These are phyloP conservation scores for Cornus kousa DNA, from an alignment of 148 eudicot genomes.

Conservation along the genomic window DNA sequence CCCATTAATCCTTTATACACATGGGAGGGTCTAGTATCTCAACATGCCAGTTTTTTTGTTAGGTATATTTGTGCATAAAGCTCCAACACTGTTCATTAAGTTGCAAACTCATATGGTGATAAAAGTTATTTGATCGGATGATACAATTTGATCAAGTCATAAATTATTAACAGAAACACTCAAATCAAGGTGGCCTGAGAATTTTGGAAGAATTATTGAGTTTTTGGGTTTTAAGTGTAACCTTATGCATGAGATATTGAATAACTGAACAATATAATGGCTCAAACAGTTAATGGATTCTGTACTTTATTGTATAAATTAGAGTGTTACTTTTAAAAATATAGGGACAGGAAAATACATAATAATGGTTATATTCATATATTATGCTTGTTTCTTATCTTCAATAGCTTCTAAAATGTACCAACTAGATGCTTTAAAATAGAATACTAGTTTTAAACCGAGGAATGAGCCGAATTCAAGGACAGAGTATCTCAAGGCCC, in stretches of 20 bases:
- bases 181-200: not conserved
- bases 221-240: not conserved
- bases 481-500: too few relatives aligned
- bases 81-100: not conserved
- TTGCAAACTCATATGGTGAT: not conserved
- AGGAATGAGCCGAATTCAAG: too few relatives aligned
- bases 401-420: not conserved
- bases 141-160: slow-evolving; percentile 1
- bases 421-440: too few relatives aligned
- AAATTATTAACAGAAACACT: not conserved
- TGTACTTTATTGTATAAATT: too few relatives aligned
- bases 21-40: not conserved
- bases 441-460: too few relatives aligned
- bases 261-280: not conserved
- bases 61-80: not conserved
- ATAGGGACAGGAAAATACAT: not conserved
- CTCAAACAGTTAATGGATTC: not conserved
- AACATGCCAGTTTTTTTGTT: not conserved
- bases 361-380: not conserved
- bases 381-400: not conserved
- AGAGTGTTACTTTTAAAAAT: not conserved
- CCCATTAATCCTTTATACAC: not conserved
- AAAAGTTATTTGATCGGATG: not conserved
- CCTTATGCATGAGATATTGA: not conserved
- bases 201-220: not conserved